Evolutionary conservation across 495 filamentous ascomycete genomes (phyloP).

Genomic region (Neurospora sp.): DNA sequence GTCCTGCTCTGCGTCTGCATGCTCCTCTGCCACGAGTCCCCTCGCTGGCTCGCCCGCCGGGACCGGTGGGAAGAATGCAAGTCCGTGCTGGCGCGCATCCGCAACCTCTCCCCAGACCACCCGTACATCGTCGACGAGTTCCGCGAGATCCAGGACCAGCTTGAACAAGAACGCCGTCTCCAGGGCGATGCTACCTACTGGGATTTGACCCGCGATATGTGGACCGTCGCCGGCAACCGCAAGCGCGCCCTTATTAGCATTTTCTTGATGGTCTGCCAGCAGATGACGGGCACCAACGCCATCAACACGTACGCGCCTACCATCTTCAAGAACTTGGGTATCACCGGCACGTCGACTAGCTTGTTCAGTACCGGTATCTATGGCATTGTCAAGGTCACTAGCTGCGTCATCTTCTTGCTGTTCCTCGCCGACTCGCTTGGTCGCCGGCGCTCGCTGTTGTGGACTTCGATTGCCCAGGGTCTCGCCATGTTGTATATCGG

Average conservation of each 20-base stretch:
- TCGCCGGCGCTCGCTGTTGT: slow-evolving; percentile 57
- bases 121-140: slow-evolving; percentile 58
- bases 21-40: slow-evolving; percentile 53
- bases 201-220: slow-evolving; percentile 64
- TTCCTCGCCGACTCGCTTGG: slow-evolving; percentile 58
- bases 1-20: slow-evolving; percentile 46
- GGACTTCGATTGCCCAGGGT: slow-evolving; percentile 60
- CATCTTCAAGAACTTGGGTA: slow-evolving; percentile 39
- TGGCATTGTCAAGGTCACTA: slow-evolving; percentile 37
- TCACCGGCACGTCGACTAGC: slow-evolving; percentile 33
- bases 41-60: slow-evolving; percentile 58
- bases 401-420: slow-evolving; percentile 32
- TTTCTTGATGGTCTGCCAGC: slow-evolving; percentile 38
- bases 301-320: slow-evolving; percentile 45
- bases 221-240: slow-evolving; percentile 50
- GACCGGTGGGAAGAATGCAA: slow-evolving; percentile 62
- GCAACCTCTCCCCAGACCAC: slow-evolving; percentile 46
- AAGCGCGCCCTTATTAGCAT: slow-evolving; percentile 34
- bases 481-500: slow-evolving; percentile 74
- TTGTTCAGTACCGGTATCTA: slow-evolving; percentile 43
- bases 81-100: slow-evolving; percentile 42
- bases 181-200: slow-evolving; percentile 50
- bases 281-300: slow-evolving; percentile 35
- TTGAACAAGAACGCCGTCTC: slow-evolving; percentile 59
- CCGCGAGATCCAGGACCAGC: slow-evolving; percentile 53